Conservation (phyloP, 176 grass and related monocot genomes). For the Carex littledalei region DNA sequence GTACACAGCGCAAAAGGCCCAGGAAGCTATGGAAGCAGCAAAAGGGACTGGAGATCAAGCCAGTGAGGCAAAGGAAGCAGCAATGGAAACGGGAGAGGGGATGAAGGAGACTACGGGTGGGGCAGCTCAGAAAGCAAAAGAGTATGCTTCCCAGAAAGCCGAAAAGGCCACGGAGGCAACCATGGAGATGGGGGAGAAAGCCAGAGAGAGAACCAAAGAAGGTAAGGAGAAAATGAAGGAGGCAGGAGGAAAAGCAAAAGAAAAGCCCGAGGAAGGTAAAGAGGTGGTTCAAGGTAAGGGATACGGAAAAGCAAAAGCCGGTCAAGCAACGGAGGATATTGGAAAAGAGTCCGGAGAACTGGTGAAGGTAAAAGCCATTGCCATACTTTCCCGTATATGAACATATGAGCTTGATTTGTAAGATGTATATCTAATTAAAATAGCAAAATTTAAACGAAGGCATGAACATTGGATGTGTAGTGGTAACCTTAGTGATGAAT, state of each 20-base stretch:
- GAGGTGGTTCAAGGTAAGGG: slow-evolving; percentile 22
- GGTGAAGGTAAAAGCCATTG: slow-evolving; percentile 4
- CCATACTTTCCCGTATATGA: background rate
- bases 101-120: background rate
- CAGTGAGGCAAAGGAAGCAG: background rate
- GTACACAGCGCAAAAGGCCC: background rate
- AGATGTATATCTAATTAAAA: background rate
- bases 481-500: background rate
- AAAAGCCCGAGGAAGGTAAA: background rate
- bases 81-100: background rate
- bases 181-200: background rate
- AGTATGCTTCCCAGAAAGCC: background rate
- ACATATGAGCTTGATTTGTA: background rate
- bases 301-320: background rate
- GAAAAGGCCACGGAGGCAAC: slow-evolving; percentile 24
- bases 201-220: background rate
- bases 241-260: background rate
- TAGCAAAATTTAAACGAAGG: background rate
- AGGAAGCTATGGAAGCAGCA: background rate
- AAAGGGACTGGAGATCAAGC: background rate
- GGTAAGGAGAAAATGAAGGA: background rate
- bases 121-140: slow-evolving; percentile 1
- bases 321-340: background rate
- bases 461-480: background rate
- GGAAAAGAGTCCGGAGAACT: background rate